A percentile compares a stretch with the other conserved stretches of the same genome.
phyloP scores from a whole-genome alignment of 768 basidiomycete genomes.

The Lentinula edodes region DNA sequence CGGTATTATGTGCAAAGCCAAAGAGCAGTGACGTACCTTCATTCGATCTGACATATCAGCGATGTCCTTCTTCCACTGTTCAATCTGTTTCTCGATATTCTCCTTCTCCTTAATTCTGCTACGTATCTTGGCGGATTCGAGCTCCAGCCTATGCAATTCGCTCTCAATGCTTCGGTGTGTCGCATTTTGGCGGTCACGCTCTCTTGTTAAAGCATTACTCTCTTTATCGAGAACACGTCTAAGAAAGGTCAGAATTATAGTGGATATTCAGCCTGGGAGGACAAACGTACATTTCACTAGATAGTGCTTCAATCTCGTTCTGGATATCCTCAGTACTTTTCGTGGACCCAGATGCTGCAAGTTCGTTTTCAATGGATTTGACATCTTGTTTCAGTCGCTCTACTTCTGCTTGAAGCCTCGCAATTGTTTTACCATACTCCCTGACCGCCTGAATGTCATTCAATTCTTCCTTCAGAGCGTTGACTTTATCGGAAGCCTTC shows the following conservation, averaged over 20 bases:
- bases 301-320: slow-evolving; percentile 60
- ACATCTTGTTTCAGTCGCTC: slow-evolving; percentile 59
- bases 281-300: slow-evolving; percentile 55
- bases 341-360: slow-evolving; percentile 66
- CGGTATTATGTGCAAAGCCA: too few relatives aligned
- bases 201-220: slow-evolving; percentile 45
- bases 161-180: slow-evolving; percentile 51
- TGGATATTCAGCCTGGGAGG: background rate
- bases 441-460: slow-evolving; percentile 58
- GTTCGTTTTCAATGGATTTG: slow-evolving; percentile 55
- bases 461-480: slow-evolving; percentile 49
- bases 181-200: slow-evolving; percentile 57
- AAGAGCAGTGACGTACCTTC: slow-evolving; percentile 36
- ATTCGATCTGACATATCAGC: slow-evolving; percentile 32
- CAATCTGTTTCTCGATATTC: slow-evolving; percentile 48
- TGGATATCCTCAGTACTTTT: slow-evolving; percentile 88
- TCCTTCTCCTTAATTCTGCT: slow-evolving; percentile 58
- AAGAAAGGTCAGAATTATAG: slow-evolving; percentile 2
- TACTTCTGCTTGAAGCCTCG: slow-evolving; percentile 54
- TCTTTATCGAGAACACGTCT: slow-evolving; percentile 69
- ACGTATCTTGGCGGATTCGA: slow-evolving; percentile 51
- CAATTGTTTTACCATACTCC: slow-evolving; percentile 53
- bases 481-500: slow-evolving; percentile 48
- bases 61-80: slow-evolving; percentile 55
- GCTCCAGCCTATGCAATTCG: slow-evolving; percentile 56